Conservation (phyloP, 495 filamentous ascomycete genomes). For the Trypethelium eluteriae region DNA sequence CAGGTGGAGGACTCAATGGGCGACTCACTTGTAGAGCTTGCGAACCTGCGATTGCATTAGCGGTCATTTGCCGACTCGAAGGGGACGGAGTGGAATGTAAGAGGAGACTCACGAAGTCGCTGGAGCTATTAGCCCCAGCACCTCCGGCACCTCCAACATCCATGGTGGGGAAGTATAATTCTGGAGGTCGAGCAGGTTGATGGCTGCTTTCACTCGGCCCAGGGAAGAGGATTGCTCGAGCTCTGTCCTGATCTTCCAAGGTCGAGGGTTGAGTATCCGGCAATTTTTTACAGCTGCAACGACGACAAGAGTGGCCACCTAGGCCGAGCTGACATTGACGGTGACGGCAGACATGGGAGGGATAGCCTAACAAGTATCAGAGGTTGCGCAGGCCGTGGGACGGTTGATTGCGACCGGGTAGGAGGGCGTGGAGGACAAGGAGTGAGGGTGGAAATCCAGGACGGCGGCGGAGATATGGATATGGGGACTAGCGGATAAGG, state of each 20-base stretch:
- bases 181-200: too few relatives aligned
- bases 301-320: too few relatives aligned
- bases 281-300: too few relatives aligned
- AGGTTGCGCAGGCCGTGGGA: too few relatives aligned
- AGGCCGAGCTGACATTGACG: too few relatives aligned
- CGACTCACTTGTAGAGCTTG: constrained; percentile 90
- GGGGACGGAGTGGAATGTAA: background rate
- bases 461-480: constrained; percentile 7
- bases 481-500: background rate
- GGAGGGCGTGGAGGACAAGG: background rate
- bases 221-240: too few relatives aligned
- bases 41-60: constrained; percentile 60
- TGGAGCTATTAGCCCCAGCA: constrained; percentile 63
- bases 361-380: too few relatives aligned
- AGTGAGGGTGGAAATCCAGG: constrained; percentile 4
- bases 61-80: constrained; percentile 13
- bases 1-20: constrained; percentile 8
- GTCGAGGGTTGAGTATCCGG: too few relatives aligned
- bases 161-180: constrained; percentile 19
- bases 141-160: constrained; percentile 36
- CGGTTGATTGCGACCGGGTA: background rate
- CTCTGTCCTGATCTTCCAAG: too few relatives aligned
- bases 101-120: constrained; percentile 64
- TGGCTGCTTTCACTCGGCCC: too few relatives aligned
- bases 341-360: too few relatives aligned